phyloP scores from a whole-genome alignment of 176 grass and related monocot genomes.

The Avena eriantha region DNA sequence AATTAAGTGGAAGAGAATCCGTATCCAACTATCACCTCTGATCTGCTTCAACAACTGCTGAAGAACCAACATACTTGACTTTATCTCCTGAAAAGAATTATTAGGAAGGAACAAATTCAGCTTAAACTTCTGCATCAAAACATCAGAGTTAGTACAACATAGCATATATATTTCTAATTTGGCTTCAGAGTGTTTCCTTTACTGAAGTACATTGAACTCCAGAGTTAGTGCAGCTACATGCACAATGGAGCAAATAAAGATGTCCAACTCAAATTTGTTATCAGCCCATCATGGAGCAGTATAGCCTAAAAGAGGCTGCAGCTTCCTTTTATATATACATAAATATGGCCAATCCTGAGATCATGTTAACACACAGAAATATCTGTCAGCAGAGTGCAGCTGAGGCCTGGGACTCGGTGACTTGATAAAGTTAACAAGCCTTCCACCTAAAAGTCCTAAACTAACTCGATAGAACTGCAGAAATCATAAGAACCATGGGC shows the following conservation, averaged over 20 bases:
- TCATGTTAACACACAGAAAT: constrained; percentile 23
- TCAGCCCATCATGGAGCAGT: constrained; percentile 7
- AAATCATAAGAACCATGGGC: background rate
- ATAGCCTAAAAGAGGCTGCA: background rate
- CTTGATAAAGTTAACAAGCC: background rate
- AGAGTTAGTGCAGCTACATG: constrained; percentile 1
- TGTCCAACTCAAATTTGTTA: constrained; percentile 20
- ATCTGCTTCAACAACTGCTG: constrained; percentile 55
- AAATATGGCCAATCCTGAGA: background rate
- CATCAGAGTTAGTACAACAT: background rate
- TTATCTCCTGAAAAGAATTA: constrained; percentile 79
- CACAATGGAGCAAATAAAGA: background rate
- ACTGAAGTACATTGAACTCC: background rate
- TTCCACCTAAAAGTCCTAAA: background rate
- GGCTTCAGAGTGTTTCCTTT: constrained; percentile 9
- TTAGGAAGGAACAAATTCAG: constrained; percentile 31
- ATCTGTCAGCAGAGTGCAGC: background rate
- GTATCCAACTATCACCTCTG: constrained; percentile 62
- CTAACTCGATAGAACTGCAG: background rate
- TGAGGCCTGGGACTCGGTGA: background rate
- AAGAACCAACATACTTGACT: constrained; percentile 74
- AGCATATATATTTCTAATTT: constrained; percentile 39
- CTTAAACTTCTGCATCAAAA: constrained; percentile 4
- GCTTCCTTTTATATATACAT: background rate
- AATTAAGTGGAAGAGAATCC: constrained; percentile 33